Evolutionary conservation across 345 rosid species (phyloP), one percentile per base, ranked within the genome.

Genomic region (Viola odorata): DNA sequence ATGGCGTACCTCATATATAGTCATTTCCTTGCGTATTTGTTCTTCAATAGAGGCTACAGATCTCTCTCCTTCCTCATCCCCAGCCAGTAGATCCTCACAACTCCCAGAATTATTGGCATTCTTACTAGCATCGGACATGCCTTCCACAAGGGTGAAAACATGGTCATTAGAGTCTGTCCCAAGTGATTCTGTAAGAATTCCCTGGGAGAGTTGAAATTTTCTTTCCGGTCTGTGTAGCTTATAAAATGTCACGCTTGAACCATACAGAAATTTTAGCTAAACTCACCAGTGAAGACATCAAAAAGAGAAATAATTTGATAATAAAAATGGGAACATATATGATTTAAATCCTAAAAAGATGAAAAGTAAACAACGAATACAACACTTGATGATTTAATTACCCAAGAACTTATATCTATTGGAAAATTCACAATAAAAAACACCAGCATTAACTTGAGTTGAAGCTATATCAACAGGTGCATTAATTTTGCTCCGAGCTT

Each of bases 1-100:
- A 23, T 23, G 32, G 32, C 68, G 40, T 67, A 90, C 96, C 97
- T 94, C 91, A 5, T 83, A 94, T 15, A 94, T 76, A 13, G 89
- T 88, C 95, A 88, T 94, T 80, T 94, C 96, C 78, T 88, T 88
- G 70, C 77, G 84, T 68, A 88, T 78, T 57, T 87, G 96, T 64
- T 94, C 91, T 83, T 90, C 95, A 36, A 84, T 71, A n/a, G 86
- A 94, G 68, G 92, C 85, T 55, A 90, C 79, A 11, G 96, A 72
- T 44, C 78, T 79, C 69, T 85, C 95, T 60, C 78, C 83, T 64
- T 94, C 97, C 64, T 94, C 97, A 36, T 94, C 95, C 66, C 89
- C 91, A 1, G 69, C 80, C 47, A 87, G 69, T 64, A 85, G 73
- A 75, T 87, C 96, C 64, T 82, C 88, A 39, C 70, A 62, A 55